Conservation (phyloP, 2,329 filamentous ascomycete genomes). For the Scedosporium boydii region DNA sequence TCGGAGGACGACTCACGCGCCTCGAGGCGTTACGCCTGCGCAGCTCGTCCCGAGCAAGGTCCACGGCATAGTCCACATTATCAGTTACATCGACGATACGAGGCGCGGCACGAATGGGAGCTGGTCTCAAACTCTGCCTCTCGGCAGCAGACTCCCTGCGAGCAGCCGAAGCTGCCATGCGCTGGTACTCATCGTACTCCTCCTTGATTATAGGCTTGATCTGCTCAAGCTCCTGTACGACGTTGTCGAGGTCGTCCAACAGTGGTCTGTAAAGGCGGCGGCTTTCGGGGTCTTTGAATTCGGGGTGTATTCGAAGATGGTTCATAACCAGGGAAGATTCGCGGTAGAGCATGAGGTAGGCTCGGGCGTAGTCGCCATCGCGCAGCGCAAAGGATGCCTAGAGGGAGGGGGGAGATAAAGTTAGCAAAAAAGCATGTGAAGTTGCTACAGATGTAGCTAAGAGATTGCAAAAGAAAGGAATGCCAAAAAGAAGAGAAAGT, state of each 20-base stretch:
- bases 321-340: slow-evolving; percentile 79
- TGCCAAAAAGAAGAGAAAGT: not conserved
- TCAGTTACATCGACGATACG: slow-evolving; percentile 60
- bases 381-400: slow-evolving; percentile 77
- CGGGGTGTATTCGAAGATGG: slow-evolving; percentile 65
- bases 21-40: slow-evolving; percentile 54
- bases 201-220: slow-evolving; percentile 71
- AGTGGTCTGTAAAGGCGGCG: slow-evolving; percentile 50
- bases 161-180: not conserved
- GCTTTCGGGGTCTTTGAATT: slow-evolving; percentile 57
- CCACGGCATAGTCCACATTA: slow-evolving; percentile 66
- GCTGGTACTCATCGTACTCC: slow-evolving; percentile 50
- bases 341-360: slow-evolving; percentile 84
- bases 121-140: slow-evolving; percentile 17
- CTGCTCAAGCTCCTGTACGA: slow-evolving; percentile 62
- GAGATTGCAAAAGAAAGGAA: not conserved
- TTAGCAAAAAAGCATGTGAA: not conserved
- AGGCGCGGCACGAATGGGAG: slow-evolving; percentile 17
- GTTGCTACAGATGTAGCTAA: not conserved
- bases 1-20: slow-evolving; percentile 24
- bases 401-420: slow-evolving; percentile 7
- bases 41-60: slow-evolving; percentile 65
- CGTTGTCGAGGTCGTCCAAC: slow-evolving; percentile 39
- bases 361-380: slow-evolving; percentile 78
- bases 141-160: not conserved